Base-by-base conservation (phyloP, 2,329 filamentous ascomycete genomes). In the Sclerotinia subarctica region DNA sequence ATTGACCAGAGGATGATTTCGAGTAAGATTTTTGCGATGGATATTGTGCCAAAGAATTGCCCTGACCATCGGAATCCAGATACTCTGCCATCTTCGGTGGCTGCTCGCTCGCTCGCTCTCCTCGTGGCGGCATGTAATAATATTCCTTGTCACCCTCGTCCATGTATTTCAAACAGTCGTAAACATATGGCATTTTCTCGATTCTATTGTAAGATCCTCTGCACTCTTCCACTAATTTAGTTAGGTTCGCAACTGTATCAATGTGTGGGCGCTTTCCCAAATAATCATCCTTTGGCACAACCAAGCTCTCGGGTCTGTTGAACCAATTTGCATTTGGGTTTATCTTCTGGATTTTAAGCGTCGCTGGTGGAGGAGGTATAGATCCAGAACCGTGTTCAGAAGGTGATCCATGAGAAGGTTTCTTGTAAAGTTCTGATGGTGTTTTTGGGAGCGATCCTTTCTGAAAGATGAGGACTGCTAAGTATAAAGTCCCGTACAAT, bases 111-210 rank as follows among this genome's bases (percentile, higher is more conserved):
- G 75, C 75, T 66, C 76, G 71, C 38, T 77, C 73, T 38, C 72
- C 75, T 38, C 52, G 53, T 13, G 73, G 38, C 11, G 83, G 83
- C n/a, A 82, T 75, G 54, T 78, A 79, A 73, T 82, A 83, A 77
- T 86, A 85, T 67, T 83, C 80, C 53, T 81, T 75, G 74, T 84
- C 81, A 35, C 78, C 79, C 46, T 81, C 77, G 15, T 81, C 80
- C 70, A 86, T 78, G 72, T 83, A 86, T 68, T 82, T 77, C 29
- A 86, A 74, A 72, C 83, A 86, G 67, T 84, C 81, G 64, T 81
- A 81, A 3, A 85, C 82, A 71, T 82, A 82, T 64, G 81, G 77
- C 83, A 85, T 84, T 78, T 83, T 84, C 76, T 86, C 83, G 29
- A 85, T 77, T n/a, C 82, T 81, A 60, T 75, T 73, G 70, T 84